Evolutionary conservation across 345 rosid species (phyloP).

Genomic region (Microcos paniculata): DNA sequence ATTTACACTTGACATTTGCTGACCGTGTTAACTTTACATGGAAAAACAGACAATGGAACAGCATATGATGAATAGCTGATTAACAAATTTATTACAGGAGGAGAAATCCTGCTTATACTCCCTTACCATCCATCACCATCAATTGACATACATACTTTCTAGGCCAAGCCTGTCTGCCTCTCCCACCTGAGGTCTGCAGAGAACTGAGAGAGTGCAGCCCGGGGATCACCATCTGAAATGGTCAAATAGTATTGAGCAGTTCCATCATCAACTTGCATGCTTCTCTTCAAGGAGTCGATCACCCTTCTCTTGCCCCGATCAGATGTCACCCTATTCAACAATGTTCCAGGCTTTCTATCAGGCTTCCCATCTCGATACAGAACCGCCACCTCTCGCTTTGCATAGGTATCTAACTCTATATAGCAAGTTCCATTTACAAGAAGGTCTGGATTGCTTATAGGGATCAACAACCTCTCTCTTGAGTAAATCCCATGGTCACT

Average conservation of each 20-base stretch:
- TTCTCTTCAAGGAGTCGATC: constrained; percentile 69
- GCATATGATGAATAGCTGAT: neutral
- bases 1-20: neutral
- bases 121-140: neutral
- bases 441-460: constrained; percentile 57
- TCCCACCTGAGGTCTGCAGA: constrained; percentile 81
- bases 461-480: constrained; percentile 82
- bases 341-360: constrained; percentile 26
- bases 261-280: constrained; percentile 89
- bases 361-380: constrained; percentile 72
- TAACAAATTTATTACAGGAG: neutral
- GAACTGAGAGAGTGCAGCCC: constrained; percentile 69
- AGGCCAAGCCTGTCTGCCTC: constrained; percentile 48
- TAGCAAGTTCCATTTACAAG: constrained; percentile 71
- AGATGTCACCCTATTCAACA: constrained; percentile 39
- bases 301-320: constrained; percentile 57
- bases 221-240: constrained; percentile 70
- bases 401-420: constrained; percentile 69
- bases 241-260: constrained; percentile 82
- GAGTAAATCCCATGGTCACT: constrained; percentile 88
- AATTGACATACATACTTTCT: constrained; percentile 3
- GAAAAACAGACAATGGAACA: neutral
- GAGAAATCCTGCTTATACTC: neutral
- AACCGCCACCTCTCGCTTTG: constrained; percentile 81
- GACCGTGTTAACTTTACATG: neutral